Evolutionary conservation across 2,329 filamentous ascomycete species (phyloP), one percentile per base, ranked within the genome.

Genomic region (Fusarium armeniacum): DNA sequence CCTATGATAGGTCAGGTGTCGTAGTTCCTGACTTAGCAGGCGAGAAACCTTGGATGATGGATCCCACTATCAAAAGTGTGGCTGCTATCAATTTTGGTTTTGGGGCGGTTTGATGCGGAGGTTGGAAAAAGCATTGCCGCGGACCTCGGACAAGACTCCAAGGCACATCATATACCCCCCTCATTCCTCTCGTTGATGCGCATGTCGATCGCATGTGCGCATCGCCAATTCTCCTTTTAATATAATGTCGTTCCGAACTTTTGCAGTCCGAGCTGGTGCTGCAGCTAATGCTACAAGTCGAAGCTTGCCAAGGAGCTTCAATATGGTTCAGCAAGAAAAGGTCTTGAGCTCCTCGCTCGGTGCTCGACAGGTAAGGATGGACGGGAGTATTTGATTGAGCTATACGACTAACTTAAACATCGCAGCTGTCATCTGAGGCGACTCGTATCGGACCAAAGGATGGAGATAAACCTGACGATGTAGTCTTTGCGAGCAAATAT

Each of bases 401-500:
- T 7, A 28, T 10, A 32, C 13, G 15, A 35, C 67, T 71, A 58
- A 71, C 40, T 64, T 36, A n/a, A 35, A 73, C 71, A 15, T 28
- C 49, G 9, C 43, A 81, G 80, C 69, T 81, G 20, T 81, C 80
- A 38, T 73, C 71, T 32, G 78, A 79, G 47, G 79, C 79, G 40
- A 67, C 70, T 20, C 61, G 74, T 16, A 82, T 84, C 72, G 87
- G 85, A 76, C 86, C 91, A 73, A 83, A 87, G 55, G 84, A 86
- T 26, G 87, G 83, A 62, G 93, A 98, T 80, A 90, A 94, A 55
- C 85, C 90, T 67, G 90, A 97, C 78, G 96, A 99, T 87, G 96
- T 99, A 72, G 85, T 97, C 65, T 99, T 99, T 86, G 90, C 89
- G 81, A 93, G 89, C 77, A 86, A 91, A 75, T 97, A 96, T 81